Conservation (phyloP, 2,329 filamentous ascomycete species). For the Capronia coronata region DNA sequence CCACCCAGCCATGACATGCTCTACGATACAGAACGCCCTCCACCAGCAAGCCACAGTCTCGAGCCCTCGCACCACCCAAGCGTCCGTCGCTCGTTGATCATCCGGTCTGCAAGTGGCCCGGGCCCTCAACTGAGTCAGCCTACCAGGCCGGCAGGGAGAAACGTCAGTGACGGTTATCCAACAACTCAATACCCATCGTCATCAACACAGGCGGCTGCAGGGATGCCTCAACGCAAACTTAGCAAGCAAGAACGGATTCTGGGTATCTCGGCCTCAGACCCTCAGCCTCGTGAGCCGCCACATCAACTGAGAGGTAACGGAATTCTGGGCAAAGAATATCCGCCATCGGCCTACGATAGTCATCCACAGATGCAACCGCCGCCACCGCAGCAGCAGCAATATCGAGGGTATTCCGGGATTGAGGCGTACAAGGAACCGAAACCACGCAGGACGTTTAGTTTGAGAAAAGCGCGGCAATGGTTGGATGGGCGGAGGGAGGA, state of each 20-base stretch:
- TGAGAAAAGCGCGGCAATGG: slow-evolving; percentile 22
- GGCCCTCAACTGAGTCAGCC: no score
- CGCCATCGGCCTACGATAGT: background rate
- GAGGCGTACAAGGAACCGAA: slow-evolving; percentile 32
- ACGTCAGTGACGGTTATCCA: slow-evolving; percentile 3
- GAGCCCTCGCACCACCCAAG: slow-evolving; percentile 12
- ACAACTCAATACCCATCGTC: background rate
- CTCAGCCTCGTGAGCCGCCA: slow-evolving; percentile 6
- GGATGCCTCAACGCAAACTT: slow-evolving; percentile 14
- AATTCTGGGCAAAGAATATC: slow-evolving; percentile 20
- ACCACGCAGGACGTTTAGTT: slow-evolving; percentile 27
- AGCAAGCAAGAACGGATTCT: slow-evolving; percentile 26
- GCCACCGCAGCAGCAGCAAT: background rate
- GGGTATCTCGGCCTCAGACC: slow-evolving; percentile 16
- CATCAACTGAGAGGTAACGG: slow-evolving; percentile 22
- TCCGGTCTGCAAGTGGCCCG: slow-evolving; percentile 7
- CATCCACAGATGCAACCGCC: background rate
- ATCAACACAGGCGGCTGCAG: background rate
- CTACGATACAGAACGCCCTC: slow-evolving; percentile 18
- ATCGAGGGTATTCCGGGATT: slow-evolving; percentile 30
- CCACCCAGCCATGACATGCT: slow-evolving; percentile 22
- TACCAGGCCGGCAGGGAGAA: background rate
- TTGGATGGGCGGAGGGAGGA: slow-evolving; percentile 21
- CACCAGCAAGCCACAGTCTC: slow-evolving; percentile 18
- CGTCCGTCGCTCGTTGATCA: slow-evolving; percentile 18